phyloP scores from a whole-genome alignment of 129 eudicot genomes.

The Kitagawia praeruptora region DNA sequence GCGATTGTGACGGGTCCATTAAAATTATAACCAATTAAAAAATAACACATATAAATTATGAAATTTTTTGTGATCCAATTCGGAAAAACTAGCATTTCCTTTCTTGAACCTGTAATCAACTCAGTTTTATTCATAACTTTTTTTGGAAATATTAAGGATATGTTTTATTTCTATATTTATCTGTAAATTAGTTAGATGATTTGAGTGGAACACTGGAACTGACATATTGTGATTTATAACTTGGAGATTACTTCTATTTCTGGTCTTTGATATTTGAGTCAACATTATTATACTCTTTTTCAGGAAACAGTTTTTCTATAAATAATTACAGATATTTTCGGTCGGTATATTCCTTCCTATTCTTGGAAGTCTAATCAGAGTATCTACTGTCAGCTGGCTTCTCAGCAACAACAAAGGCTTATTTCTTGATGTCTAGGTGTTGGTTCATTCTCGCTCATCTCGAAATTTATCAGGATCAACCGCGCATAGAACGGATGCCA shows the following conservation, averaged over 20 bases:
- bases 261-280: background rate
- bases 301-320: background rate
- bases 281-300: slow-evolving; percentile 4
- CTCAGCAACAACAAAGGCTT: background rate
- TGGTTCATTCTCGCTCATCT: too few relatives aligned
- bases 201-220: background rate
- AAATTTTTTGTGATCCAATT: too few relatives aligned
- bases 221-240: background rate
- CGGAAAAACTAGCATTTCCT: too few relatives aligned
- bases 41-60: too few relatives aligned
- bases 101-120: too few relatives aligned
- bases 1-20: too few relatives aligned
- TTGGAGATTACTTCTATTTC: background rate
- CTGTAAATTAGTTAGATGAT: background rate
- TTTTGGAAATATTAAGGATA: background rate
- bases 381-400: background rate
- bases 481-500: too few relatives aligned
- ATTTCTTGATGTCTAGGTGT: too few relatives aligned
- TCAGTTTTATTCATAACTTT: too few relatives aligned
- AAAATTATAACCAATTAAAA: too few relatives aligned
- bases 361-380: background rate
- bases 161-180: background rate
- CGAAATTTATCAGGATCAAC: too few relatives aligned
- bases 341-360: background rate
- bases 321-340: background rate